Evolutionary conservation across 768 basidiomycete genomes (phyloP).

Genomic region (Pulveroboletus frians): DNA sequence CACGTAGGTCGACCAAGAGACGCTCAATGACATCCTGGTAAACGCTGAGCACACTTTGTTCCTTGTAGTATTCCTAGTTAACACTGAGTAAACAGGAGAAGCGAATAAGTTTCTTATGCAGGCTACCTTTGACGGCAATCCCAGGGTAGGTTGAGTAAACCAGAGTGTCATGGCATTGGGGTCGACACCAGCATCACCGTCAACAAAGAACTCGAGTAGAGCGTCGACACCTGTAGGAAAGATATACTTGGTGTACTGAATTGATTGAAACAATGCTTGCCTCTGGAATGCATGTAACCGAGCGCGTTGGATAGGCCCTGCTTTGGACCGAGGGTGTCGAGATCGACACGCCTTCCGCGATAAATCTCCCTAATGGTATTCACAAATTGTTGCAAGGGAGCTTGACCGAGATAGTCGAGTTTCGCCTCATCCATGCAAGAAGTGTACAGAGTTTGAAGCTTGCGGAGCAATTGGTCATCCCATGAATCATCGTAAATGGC

Average conservation of each 20-base stretch:
- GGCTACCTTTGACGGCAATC: constrained; percentile 80
- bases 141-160: constrained; percentile 77
- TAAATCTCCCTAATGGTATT: constrained; percentile 57
- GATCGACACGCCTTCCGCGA: constrained; percentile 45
- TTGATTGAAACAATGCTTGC: constrained; percentile 35
- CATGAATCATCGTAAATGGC: constrained; percentile 37
- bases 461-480: constrained; percentile 55
- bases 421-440: constrained; percentile 78
- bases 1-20: constrained; percentile 57
- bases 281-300: constrained; percentile 82
- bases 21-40: constrained; percentile 67
- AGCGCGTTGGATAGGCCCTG: constrained; percentile 76
- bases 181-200: constrained; percentile 83
- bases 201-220: constrained; percentile 76
- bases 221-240: constrained; percentile 58
- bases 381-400: constrained; percentile 66
- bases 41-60: constrained; percentile 58
- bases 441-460: constrained; percentile 65
- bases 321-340: constrained; percentile 31
- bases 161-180: constrained; percentile 82
- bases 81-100: background rate
- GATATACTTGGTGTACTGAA: background rate
- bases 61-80: constrained; percentile 82
- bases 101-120: background rate
- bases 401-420: constrained; percentile 68